These are phyloP conservation scores for Davidsoniella neocaledoniae DNA, from an alignment of 2,329 filamentous ascomycete species.

Conservation along the genomic window DNA sequence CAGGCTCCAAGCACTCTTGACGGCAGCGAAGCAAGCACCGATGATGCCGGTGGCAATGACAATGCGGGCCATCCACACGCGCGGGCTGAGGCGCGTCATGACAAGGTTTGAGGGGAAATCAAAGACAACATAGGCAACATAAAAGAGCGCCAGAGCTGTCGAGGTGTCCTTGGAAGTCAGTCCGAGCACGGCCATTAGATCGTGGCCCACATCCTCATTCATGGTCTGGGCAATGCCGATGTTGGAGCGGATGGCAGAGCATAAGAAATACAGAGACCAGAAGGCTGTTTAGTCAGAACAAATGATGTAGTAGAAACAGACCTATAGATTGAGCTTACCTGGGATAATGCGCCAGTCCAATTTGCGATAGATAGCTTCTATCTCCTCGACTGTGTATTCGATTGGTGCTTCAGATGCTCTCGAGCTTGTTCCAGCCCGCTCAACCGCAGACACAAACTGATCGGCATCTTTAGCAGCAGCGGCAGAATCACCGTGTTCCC, in stretches of 20 bases:
- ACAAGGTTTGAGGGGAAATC: slow-evolving; percentile 77
- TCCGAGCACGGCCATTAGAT: slow-evolving; percentile 54
- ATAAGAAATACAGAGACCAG: slow-evolving; percentile 82
- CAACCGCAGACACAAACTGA: background rate
- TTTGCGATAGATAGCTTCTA: slow-evolving; percentile 40
- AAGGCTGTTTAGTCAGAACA: slow-evolving; percentile 35
- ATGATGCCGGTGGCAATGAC: slow-evolving; percentile 76
- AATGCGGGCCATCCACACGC: slow-evolving; percentile 84
- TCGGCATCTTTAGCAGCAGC: background rate
- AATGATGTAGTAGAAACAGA: background rate
- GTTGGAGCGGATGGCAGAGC: slow-evolving; percentile 81
- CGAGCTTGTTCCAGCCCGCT: background rate
- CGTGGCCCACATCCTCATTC: slow-evolving; percentile 55
- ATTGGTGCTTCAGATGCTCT: slow-evolving; percentile 10
- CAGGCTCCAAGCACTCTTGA: slow-evolving; percentile 68
- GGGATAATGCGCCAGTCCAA: slow-evolving; percentile 44
- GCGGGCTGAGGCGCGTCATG: slow-evolving; percentile 72
- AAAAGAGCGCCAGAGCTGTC: slow-evolving; percentile 73
- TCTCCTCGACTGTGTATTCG: slow-evolving; percentile 33
- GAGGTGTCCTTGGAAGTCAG: slow-evolving; percentile 63
- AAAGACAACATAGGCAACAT: slow-evolving; percentile 81
- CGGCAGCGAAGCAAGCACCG: slow-evolving; percentile 67
- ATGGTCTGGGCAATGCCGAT: slow-evolving; percentile 90
- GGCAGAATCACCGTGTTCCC: background rate
- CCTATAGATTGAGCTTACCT: slow-evolving; percentile 20